Evolutionary conservation across 2,329 filamentous ascomycete genomes (phyloP), one percentile per base, ranked within the genome.

Genomic region (Bimuria novae-zelandiae): DNA sequence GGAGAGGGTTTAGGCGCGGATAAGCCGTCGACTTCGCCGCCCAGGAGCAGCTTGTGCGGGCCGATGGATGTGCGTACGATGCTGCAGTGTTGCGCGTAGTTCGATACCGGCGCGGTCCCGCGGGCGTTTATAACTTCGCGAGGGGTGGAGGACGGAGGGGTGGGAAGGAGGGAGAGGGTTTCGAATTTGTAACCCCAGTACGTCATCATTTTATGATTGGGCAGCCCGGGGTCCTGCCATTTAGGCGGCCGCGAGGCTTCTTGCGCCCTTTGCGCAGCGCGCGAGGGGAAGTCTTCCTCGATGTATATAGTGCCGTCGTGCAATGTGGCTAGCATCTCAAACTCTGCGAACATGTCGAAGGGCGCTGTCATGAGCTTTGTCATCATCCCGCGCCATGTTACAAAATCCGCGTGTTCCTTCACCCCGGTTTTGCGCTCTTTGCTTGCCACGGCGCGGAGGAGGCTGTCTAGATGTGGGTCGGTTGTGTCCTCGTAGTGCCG

Each of bases 121-220:
- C 94, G 85, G 51, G 76, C 78, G 69, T 96, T 92, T 57, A 99
- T 97, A 53, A 87, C 85, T 1, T 89, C 87, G 51, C 90, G 84
- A 0, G 86, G 78, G 0, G 85, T 88, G 51, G 88, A 83, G 88
- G 91, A 94, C 86, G 92, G 97, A 0, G 88, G 83, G 2, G 81
- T 77, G 2, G 90, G 87, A 3, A 97, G 77, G 1, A 94, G 87
- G 6, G 87, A 86, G 1, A 99, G 75, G 0, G 90, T 89, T 74
- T 99, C 94, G 66, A 99, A 99, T 71, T 99, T 99, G 78, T 99
- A 99, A 30, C 93, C 93, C 93, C 93, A 97, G 69, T 87, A 99
- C 44, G 88, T 86, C 92, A 97, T 97, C 59, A 92, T 79, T 52
- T 94, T 89, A 45, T 89, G 86, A 0, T 89, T 83, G 69, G 80